Evolutionary conservation across 306 rosid genomes (phyloP).

Genomic region (Hippophae rhamnoides): DNA sequence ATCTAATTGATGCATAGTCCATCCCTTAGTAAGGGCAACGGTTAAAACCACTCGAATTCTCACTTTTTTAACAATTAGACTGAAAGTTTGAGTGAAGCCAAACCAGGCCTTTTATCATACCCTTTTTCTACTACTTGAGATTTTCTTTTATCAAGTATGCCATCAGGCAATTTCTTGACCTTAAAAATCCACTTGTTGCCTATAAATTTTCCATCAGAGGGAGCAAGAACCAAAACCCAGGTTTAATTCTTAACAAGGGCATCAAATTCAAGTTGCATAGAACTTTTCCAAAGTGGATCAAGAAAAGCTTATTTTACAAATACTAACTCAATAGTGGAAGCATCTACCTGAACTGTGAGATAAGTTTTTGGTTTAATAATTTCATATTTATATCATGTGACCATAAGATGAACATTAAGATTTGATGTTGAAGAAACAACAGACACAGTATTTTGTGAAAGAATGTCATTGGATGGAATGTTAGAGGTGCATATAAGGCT

Average conservation of each 20-base stretch:
- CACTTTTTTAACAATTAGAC: not conserved
- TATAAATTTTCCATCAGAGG: too few species aligned
- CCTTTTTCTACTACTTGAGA: not conserved
- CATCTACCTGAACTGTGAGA: too few species aligned
- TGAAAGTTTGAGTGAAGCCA: not conserved
- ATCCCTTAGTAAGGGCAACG: not conserved
- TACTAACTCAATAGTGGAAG: not conserved
- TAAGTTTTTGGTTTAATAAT: too few species aligned
- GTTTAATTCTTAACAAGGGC: not conserved
- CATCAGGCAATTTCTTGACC: not conserved
- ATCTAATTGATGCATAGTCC: not conserved
- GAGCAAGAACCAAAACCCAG: not conserved
- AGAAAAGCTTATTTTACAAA: not conserved
- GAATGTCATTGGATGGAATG: too few species aligned
- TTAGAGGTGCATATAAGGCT: too few species aligned
- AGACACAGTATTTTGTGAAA: too few species aligned
- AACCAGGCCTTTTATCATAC: not conserved
- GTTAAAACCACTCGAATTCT: too few species aligned
- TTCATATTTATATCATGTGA: too few species aligned
- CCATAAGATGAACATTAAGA: too few species aligned
- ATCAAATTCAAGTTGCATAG: not conserved
- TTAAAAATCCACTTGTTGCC: not conserved
- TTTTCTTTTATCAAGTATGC: too few species aligned
- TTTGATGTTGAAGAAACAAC: too few species aligned
- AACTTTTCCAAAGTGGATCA: not conserved